Conservation (phyloP, 2,329 filamentous ascomycete species). For the Sclerotinia sclerotiorum region DNA sequence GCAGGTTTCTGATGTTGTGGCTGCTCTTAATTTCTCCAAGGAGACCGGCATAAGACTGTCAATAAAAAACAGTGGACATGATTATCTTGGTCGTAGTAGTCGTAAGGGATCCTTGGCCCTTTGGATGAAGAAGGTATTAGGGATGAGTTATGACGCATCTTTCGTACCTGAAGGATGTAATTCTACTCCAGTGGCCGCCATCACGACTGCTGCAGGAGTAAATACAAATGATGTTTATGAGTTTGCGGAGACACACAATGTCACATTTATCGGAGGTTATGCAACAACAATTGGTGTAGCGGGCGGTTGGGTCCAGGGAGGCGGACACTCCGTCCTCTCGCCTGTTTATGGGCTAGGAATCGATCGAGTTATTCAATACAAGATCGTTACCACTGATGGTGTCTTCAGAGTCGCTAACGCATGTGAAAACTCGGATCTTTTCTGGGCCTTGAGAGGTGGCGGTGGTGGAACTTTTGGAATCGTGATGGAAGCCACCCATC, state of each 20-base stretch:
- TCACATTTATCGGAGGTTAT: constrained; percentile 34
- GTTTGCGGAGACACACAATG: constrained; percentile 36
- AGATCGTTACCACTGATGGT: constrained; percentile 51
- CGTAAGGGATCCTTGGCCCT: constrained; percentile 27
- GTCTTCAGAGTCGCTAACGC: constrained; percentile 46
- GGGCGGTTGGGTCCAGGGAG: constrained; percentile 51
- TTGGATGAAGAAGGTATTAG: constrained; percentile 28
- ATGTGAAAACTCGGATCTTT: constrained; percentile 48
- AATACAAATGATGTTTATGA: constrained; percentile 33
- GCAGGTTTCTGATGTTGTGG: constrained; percentile 46
- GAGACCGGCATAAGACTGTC: constrained; percentile 44
- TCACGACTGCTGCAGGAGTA: constrained; percentile 35
- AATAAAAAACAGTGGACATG: constrained; percentile 37
- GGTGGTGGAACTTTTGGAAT: constrained; percentile 49
- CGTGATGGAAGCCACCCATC: constrained; percentile 37
- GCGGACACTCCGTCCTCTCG: constrained; percentile 55
- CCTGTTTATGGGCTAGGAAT: constrained; percentile 51
- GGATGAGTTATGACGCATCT: constrained; percentile 11
- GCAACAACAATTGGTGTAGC: constrained; percentile 50
- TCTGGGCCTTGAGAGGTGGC: constrained; percentile 51
- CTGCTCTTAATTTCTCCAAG: constrained; percentile 46
- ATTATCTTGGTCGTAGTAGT: constrained; percentile 35
- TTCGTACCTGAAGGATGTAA: constrained; percentile 28
- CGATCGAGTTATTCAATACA: constrained; percentile 50
- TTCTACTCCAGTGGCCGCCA: constrained; percentile 28